Evolutionary conservation across 225 moss, liverwort and hornwort genomes (phyloP).

Genomic region (Polytrichum formosum): DNA sequence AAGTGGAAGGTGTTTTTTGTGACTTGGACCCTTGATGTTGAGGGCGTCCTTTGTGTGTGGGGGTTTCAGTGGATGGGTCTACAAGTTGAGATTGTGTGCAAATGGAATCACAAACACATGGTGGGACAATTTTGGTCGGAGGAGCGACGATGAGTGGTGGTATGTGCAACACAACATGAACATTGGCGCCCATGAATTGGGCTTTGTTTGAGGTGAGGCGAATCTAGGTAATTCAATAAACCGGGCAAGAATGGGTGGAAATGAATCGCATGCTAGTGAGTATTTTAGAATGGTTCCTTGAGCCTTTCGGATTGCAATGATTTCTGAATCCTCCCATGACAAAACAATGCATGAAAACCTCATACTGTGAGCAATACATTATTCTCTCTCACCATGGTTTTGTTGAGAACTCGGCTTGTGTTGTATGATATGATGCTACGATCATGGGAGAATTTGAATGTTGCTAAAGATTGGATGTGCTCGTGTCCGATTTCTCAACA

Average conservation of each 20-base stretch:
- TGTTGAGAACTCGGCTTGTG: neutral
- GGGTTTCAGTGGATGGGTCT: neutral
- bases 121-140: too few species aligned
- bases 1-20: constrained; percentile 23
- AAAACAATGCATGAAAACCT: too few species aligned
- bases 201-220: too few species aligned
- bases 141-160: too few species aligned
- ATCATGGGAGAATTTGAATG: too few species aligned
- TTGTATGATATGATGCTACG: too few species aligned
- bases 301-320: neutral
- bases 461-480: constrained; percentile 9
- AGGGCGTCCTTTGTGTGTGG: neutral
- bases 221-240: too few species aligned
- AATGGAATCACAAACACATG: too few species aligned
- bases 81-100: neutral
- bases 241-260: neutral
- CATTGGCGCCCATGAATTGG: too few species aligned
- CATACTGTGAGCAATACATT: too few species aligned
- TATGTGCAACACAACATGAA: too few species aligned
- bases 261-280: too few species aligned
- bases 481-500: neutral
- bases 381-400: constrained; percentile 7
- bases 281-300: neutral
- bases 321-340: neutral
- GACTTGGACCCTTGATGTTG: constrained; percentile 20